phyloP scores from a whole-genome alignment of 495 filamentous ascomycete genomes.

The Penicillium dipodomyicola region DNA sequence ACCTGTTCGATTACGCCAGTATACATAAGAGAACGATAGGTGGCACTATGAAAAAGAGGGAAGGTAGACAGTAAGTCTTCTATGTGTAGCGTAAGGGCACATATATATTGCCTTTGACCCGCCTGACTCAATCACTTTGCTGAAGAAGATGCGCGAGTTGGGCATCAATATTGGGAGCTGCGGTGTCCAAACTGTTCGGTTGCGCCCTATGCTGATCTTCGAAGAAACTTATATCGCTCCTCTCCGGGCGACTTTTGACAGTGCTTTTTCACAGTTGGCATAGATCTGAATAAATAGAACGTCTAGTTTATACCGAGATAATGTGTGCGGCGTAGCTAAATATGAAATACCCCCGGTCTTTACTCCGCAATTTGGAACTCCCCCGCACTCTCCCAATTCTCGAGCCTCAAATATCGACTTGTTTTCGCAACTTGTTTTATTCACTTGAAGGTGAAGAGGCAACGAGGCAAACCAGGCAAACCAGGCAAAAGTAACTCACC shows the following conservation, averaged over 20 bases:
- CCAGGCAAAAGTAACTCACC: neutral
- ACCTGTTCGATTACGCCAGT: neutral
- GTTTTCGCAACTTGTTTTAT: neutral
- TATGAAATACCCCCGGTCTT: too few species aligned
- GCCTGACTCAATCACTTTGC: conserved; percentile 67
- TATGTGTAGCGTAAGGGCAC: conserved; percentile 56
- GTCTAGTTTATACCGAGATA: too few species aligned
- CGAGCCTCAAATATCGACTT: too few species aligned
- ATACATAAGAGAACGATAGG: neutral
- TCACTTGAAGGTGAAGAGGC: neutral
- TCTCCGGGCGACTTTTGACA: conserved; percentile 6
- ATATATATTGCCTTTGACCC: conserved; percentile 88
- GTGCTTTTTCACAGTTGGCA: neutral
- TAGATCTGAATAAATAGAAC: neutral
- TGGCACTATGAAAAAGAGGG: too few species aligned
- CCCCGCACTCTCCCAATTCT: too few species aligned
- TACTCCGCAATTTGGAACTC: too few species aligned
- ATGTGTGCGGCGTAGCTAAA: too few species aligned
- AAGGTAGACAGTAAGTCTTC: too few species aligned
- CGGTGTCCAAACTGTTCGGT: conserved; percentile 66
- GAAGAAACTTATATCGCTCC: conserved; percentile 65
- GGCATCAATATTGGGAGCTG: conserved; percentile 82
- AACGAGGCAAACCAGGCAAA: neutral
- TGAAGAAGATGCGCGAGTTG: conserved; percentile 58
- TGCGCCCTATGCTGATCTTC: conserved; percentile 85